These are phyloP conservation scores for Podaxis carcinomalis DNA, from an alignment of 768 basidiomycete genomes.

Conservation along the genomic window DNA sequence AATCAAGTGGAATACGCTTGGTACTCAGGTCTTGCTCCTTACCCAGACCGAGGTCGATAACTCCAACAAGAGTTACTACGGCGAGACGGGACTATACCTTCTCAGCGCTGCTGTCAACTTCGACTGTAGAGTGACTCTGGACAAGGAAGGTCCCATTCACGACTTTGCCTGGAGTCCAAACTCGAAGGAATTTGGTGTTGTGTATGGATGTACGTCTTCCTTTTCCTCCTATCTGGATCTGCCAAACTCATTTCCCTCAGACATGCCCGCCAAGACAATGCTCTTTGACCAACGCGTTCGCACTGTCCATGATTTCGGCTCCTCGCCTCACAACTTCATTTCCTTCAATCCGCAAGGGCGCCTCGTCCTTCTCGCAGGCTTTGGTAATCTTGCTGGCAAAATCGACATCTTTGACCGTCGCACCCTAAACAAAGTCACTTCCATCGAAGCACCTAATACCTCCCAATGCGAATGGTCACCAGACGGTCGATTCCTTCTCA, in stretches of 20 bases:
- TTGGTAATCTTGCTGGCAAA: constrained; percentile 95
- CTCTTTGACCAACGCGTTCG: constrained; percentile 90
- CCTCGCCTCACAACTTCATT: constrained; percentile 87
- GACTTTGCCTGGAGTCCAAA: constrained; percentile 97
- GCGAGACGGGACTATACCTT: constrained; percentile 93
- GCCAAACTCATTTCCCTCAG: constrained; percentile 31
- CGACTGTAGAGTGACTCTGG: constrained; percentile 82
- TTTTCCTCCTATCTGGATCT: neutral
- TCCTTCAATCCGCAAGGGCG: constrained; percentile 94
- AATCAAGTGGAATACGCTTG: constrained; percentile 96
- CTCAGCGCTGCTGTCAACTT: constrained; percentile 91
- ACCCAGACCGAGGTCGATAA: constrained; percentile 98
- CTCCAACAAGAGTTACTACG: constrained; percentile 96
- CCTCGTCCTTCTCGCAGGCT: constrained; percentile 86
- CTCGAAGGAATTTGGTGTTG: constrained; percentile 93
- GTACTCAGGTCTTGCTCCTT: constrained; percentile 86
- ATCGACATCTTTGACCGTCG: constrained; percentile 91
- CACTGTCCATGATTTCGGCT: constrained; percentile 85
- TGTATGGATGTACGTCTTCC: constrained; percentile 83
- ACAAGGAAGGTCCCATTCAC: constrained; percentile 97
- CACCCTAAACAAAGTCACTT: constrained; percentile 69
- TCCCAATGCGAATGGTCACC: constrained; percentile 95
- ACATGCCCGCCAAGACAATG: constrained; percentile 93
- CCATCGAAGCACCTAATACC: constrained; percentile 90
- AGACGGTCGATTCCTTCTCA: constrained; percentile 88